phyloP scores from a whole-genome alignment of 169 alveolate genomes.

The Theileria equi region DNA sequence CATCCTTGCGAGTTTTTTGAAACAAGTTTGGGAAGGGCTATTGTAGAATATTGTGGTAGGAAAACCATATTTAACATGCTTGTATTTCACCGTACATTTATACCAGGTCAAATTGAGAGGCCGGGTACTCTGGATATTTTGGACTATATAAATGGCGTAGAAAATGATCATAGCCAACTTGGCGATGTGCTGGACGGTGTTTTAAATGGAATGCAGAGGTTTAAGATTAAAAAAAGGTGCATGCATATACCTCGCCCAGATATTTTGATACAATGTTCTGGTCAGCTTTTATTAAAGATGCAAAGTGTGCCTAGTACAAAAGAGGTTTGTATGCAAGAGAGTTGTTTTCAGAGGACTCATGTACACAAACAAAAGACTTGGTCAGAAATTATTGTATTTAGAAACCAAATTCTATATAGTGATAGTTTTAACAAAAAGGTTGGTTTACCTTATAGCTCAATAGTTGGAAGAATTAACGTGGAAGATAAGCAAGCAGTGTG shows the following conservation, averaged over 20 bases:
- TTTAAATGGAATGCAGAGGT: not conserved
- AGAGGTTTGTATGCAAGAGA: too few species aligned
- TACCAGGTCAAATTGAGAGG: not conserved
- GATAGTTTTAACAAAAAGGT: not conserved
- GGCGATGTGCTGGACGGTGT: not conserved
- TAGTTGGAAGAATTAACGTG: not conserved
- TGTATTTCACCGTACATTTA: not conserved
- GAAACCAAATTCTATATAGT: not conserved
- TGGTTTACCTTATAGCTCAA: not conserved
- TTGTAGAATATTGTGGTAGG: not conserved
- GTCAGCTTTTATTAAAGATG: not conserved
- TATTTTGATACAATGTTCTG: not conserved
- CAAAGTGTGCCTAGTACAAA: not conserved
- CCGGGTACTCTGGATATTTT: too few species aligned
- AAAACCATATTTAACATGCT: not conserved
- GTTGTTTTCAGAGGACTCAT: too few species aligned
- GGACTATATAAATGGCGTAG: too few species aligned
- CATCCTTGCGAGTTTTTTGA: not conserved
- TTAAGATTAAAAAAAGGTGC: not conserved
- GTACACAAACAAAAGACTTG: too few species aligned
- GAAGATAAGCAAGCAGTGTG: not conserved
- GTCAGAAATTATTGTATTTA: not conserved
- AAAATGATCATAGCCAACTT: too few species aligned
- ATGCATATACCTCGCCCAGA: not conserved
- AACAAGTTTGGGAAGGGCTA: not conserved